Evolutionary conservation across 352 stramenopile genomes (phyloP).

Genomic region (Globisporangium abappressorium): DNA sequence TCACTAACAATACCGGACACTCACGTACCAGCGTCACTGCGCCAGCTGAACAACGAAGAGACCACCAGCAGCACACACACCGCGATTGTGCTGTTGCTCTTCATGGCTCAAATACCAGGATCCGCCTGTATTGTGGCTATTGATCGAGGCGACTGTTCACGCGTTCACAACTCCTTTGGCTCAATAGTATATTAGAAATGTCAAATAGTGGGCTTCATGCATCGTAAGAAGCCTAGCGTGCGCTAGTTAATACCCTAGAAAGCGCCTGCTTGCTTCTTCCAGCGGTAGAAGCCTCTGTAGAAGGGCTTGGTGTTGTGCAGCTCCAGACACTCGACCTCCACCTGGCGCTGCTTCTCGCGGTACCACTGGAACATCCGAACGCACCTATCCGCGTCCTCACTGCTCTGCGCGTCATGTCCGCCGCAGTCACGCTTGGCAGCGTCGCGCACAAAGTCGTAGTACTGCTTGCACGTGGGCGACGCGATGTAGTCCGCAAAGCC

Average conservation of each 20-base stretch:
- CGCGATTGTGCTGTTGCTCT: too few species aligned
- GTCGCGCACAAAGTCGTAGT: conserved; percentile 48
- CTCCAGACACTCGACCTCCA: conserved; percentile 57
- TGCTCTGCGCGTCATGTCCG: not conserved
- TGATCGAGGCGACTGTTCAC: not conserved
- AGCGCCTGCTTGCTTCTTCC: conserved; percentile 9
- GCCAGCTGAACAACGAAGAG: not conserved
- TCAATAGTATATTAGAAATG: not conserved
- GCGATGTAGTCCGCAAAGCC: conserved; percentile 55
- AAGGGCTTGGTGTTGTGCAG: conserved; percentile 24
- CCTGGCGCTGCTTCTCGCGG: conserved; percentile 24
- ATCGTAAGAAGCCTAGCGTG: not conserved
- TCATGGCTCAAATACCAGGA: not conserved
- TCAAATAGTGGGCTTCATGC: not conserved
- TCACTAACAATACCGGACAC: not conserved
- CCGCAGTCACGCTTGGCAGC: conserved; percentile 30
- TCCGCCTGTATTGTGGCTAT: not conserved
- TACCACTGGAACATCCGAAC: conserved; percentile 59
- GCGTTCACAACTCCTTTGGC: not conserved
- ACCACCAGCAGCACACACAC: not conserved
- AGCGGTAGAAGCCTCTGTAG: conserved; percentile 21
- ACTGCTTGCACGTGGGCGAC: conserved; percentile 49
- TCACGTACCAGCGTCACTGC: not conserved
- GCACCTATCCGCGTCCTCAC: conserved; percentile 17
- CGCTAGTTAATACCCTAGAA: not conserved